Conservation (phyloP, 495 filamentous ascomycete genomes). For the Penicillium nucicola region DNA sequence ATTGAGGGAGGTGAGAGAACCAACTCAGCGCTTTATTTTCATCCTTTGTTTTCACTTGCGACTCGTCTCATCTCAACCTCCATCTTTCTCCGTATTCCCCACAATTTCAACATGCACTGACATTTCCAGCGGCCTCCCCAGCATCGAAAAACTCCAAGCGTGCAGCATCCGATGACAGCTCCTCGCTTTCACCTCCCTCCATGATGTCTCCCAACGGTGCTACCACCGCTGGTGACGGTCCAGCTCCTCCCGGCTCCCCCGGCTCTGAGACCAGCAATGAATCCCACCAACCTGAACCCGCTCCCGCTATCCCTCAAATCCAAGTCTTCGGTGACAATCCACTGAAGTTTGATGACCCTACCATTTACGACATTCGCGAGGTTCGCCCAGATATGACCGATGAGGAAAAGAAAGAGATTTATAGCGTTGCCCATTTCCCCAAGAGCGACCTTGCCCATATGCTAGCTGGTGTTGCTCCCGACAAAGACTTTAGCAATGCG, state of each 20-base stretch:
- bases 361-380: constrained; percentile 86
- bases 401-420: constrained; percentile 80
- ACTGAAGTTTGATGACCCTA: constrained; percentile 87
- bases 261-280: constrained; percentile 59
- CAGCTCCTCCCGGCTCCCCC: constrained; percentile 44
- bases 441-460: constrained; percentile 73
- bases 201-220: constrained; percentile 52
- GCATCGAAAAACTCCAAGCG: constrained; percentile 50
- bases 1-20: constrained; percentile 58
- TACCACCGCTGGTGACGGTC: constrained; percentile 44
- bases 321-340: constrained; percentile 91
- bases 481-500: constrained; percentile 90
- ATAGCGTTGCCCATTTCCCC: constrained; percentile 81
- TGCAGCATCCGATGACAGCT: constrained; percentile 59
- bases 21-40: constrained; percentile 8
- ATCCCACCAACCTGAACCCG: constrained; percentile 75
- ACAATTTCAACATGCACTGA: constrained; percentile 12
- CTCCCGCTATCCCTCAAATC: constrained; percentile 67
- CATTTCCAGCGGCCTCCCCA: constrained; percentile 36
- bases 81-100: constrained; percentile 7
- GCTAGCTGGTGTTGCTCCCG: constrained; percentile 83
- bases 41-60: constrained; percentile 12
- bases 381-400: constrained; percentile 70
- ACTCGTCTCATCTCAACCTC: constrained; percentile 9
- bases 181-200: constrained; percentile 51